phyloP scores from a whole-genome alignment of 495 filamentous ascomycete species.

The Penicillium roqueforti region DNA sequence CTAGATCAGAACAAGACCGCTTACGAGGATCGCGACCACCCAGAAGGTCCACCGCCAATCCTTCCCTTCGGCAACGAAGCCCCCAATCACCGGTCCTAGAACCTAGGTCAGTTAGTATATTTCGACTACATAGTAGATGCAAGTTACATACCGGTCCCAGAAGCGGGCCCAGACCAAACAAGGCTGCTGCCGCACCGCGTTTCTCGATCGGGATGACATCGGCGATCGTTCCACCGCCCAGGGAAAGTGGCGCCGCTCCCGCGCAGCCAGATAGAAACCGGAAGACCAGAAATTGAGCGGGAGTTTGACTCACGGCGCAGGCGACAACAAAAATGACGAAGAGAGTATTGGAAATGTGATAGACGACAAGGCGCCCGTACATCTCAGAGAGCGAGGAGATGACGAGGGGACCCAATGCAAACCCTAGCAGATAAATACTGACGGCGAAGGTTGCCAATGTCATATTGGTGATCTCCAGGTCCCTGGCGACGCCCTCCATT shows the following conservation, averaged over 20 bases:
- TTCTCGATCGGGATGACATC: neutral
- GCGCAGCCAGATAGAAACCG: neutral
- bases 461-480: neutral
- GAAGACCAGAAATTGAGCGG: neutral
- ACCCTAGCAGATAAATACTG: neutral
- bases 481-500: neutral
- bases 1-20: neutral
- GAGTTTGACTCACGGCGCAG: neutral
- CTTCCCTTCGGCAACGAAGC: neutral
- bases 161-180: neutral
- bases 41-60: neutral
- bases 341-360: neutral
- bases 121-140: neutral
- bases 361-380: neutral
- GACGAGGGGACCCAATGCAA: neutral
- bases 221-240: neutral
- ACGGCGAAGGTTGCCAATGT: neutral
- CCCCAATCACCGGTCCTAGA: neutral
- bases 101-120: neutral
- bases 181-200: neutral
- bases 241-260: neutral
- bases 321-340: neutral
- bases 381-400: neutral
- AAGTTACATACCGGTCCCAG: neutral
- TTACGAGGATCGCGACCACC: neutral